Conservation (phyloP, 805 yeast genomes). For the Wickerhamiella spandovensis region DNA sequence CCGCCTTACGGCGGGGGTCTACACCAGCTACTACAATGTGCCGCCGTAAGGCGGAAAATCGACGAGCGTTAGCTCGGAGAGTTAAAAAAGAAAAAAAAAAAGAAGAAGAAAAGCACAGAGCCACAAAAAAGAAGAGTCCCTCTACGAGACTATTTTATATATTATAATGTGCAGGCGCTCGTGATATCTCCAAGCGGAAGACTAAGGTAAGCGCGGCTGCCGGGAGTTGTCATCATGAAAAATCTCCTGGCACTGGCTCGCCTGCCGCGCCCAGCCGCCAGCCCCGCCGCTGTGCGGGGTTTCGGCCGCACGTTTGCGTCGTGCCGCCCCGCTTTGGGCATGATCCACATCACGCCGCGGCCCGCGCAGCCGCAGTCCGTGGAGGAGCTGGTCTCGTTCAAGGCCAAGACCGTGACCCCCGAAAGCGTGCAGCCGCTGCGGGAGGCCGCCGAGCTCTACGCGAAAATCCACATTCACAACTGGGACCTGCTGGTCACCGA, state of each 20-base stretch:
- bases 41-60: too few relatives aligned
- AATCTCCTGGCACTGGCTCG: conserved; percentile 1
- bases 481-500: conserved; percentile 79
- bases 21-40: too few relatives aligned
- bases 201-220: too few relatives aligned
- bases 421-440: conserved; percentile 48
- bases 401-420: conserved; percentile 18
- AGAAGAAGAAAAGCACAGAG: too few relatives aligned
- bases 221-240: conserved; percentile 1
- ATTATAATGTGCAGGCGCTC: too few relatives aligned
- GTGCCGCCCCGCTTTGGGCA: background rate
- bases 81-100: too few relatives aligned
- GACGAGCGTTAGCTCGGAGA: too few relatives aligned
- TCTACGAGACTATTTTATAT: too few relatives aligned
- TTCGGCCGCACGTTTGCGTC: background rate
- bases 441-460: conserved; percentile 58
- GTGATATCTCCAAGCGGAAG: too few relatives aligned
- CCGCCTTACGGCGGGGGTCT: too few relatives aligned
- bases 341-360: background rate
- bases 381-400: conserved; percentile 15
- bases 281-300: background rate
- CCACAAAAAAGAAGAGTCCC: too few relatives aligned
- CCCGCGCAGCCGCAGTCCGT: conserved; percentile 4
- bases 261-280: background rate
- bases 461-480: conserved; percentile 67